These are phyloP conservation scores for Phoma herbarum DNA, from an alignment of 2,329 filamentous ascomycete genomes.

Conservation along the genomic window DNA sequence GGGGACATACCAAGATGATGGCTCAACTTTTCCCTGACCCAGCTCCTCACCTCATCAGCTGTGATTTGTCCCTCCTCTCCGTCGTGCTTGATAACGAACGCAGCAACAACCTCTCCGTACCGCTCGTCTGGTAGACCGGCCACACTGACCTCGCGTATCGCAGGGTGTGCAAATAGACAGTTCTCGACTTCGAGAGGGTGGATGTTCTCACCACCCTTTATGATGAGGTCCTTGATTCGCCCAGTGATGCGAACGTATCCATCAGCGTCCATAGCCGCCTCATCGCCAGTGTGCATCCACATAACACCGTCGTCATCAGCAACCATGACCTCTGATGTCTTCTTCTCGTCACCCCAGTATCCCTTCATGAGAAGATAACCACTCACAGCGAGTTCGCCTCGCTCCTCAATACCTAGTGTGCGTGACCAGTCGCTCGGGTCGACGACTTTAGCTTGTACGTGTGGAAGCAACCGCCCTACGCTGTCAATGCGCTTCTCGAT, in stretches of 20 bases:
- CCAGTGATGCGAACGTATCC: slow-evolving; percentile 91
- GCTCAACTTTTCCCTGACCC: slow-evolving; percentile 75
- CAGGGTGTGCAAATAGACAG: slow-evolving; percentile 76
- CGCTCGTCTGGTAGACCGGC: slow-evolving; percentile 83
- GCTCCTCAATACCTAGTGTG: slow-evolving; percentile 69
- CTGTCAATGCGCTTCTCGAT: slow-evolving; percentile 75
- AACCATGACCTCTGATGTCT: slow-evolving; percentile 74
- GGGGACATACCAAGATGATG: slow-evolving; percentile 70
- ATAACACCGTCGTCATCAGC: slow-evolving; percentile 64
- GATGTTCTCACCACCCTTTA: slow-evolving; percentile 94
- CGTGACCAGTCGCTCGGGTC: slow-evolving; percentile 67
- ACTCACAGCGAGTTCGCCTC: slow-evolving; percentile 81
- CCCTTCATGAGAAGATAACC: slow-evolving; percentile 92
- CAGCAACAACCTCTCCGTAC: slow-evolving; percentile 87
- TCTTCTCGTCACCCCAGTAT: slow-evolving; percentile 79
- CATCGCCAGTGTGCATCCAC: slow-evolving; percentile 95
- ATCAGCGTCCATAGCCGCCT: slow-evolving; percentile 81
- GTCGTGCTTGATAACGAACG: slow-evolving; percentile 72
- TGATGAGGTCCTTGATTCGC: slow-evolving; percentile 94
- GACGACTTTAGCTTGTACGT: slow-evolving; percentile 82
- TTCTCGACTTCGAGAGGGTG: slow-evolving; percentile 94
- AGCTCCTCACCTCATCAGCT: slow-evolving; percentile 69
- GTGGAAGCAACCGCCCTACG: slow-evolving; percentile 84
- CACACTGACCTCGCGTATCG: slow-evolving; percentile 79
- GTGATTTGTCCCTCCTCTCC: slow-evolving; percentile 55